Percentiles rank a stretch among this genome's conserved stretches.
Evolutionary conservation across 345 rosid species (phyloP).

Genomic region (Clausena lansium): DNA sequence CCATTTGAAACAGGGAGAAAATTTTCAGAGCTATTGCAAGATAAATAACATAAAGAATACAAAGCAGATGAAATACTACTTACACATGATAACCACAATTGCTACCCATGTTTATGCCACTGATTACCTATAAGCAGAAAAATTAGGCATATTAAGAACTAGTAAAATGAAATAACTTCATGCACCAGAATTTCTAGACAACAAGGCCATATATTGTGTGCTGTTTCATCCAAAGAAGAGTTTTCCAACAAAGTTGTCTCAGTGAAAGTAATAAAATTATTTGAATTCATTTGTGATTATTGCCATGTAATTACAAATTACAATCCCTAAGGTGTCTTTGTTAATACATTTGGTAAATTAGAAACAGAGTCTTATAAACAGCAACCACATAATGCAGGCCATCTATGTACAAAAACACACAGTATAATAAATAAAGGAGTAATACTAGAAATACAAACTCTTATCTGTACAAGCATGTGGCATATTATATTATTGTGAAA

Average conservation of each 20-base stretch:
- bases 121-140: constrained; percentile 60
- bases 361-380: not conserved
- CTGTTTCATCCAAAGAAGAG: not conserved
- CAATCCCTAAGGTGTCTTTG: not conserved
- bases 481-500: not conserved
- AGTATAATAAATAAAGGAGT: not conserved
- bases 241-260: not conserved
- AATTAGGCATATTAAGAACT: constrained; percentile 17
- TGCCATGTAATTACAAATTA: not conserved
- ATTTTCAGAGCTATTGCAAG: not conserved
- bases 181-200: not conserved
- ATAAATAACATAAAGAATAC: not conserved
- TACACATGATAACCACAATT: constrained; percentile 88
- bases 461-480: not conserved
- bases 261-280: not conserved
- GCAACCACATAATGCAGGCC: not conserved
- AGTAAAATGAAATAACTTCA: not conserved
- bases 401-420: too few relatives aligned
- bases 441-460: not conserved
- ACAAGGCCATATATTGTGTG: not conserved
- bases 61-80: constrained; percentile 26
- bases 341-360: not conserved
- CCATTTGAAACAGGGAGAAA: not conserved
- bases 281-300: not conserved
- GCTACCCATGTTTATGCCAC: constrained; percentile 95